Evolutionary conservation across 1,139 yeast species (phyloP), one percentile per base, ranked within the genome.

Genomic region (Zygosaccharomyces sapae): DNA sequence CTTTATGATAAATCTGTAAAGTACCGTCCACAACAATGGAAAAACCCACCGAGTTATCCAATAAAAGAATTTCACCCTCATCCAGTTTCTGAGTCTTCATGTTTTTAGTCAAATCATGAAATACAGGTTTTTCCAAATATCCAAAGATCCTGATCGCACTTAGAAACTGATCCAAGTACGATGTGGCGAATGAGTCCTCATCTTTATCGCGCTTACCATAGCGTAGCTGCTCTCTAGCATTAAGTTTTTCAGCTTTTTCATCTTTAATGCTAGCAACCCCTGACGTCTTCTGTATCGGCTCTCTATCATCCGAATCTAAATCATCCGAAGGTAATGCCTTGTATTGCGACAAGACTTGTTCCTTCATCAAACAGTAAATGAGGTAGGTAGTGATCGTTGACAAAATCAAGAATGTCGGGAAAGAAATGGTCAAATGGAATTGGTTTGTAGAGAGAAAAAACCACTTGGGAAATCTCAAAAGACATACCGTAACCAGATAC

Each of bases 121-220:
- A 90, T 1, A 92, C 97, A 1, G 86, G 85, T 49, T 84, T 76
- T 56, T 92, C 98, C 47, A 92, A 71, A 65, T 90, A 90, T 1
- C 98, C 98, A 70, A 92, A 92, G 16, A 92, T 87, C 67, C 88
- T 89, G 55, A 92, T 87, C 0, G 97, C 97, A 47, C 86, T 77
- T 42, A 92, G 70, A 58, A 92, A 92, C 62, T 90, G 96, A 63
- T 92, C 97, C 49, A 92, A 70, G 62, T 89, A 90, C 22, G 80
- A 76, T 3, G 65, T 51, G 9, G 55, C 48, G 12, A 52, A 47
- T 4, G 54, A 50, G 22, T 55, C 53, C 29, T 52, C 51, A 19
- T 47, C 48, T 5, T 48, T 33, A 30, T 41, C 40, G 10, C 38
- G 41, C 12, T 42, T 34, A n/a, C 41, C 42, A 20, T 25, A 35